Percentiles rank a stretch among this genome's conserved stretches.
These are phyloP conservation scores for Luvunga scandens DNA, from an alignment of 345 rosid species.

Conservation along the genomic window DNA sequence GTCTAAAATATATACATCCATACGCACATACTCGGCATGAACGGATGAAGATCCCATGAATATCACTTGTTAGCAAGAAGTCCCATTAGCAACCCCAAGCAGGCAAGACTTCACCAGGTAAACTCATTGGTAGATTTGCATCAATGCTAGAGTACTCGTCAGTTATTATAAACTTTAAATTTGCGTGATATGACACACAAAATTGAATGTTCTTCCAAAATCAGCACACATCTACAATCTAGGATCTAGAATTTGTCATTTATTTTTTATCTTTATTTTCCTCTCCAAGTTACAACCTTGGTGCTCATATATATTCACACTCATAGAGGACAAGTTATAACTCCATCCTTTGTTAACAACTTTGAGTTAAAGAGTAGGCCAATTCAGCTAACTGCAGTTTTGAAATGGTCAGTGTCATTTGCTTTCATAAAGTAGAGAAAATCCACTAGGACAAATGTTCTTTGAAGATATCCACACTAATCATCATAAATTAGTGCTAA, in stretches of 20 bases:
- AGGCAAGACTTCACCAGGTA: neutral
- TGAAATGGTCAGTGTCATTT: neutral
- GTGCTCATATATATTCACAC: neutral
- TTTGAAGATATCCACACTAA: neutral
- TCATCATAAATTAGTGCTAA: neutral
- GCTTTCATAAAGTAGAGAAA: neutral
- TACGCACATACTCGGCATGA: neutral
- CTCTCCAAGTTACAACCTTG: neutral
- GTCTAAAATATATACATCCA: neutral
- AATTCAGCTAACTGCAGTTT: neutral
- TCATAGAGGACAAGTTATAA: neutral
- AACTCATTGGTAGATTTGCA: neutral
- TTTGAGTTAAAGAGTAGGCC: neutral
- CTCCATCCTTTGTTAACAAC: neutral
- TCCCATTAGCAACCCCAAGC: neutral
- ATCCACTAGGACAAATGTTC: neutral
- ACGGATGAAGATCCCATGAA: neutral
- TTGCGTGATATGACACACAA: neutral
- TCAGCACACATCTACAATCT: neutral
- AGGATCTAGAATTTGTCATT: neutral
- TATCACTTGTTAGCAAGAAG: neutral
- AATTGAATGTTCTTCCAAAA: neutral
- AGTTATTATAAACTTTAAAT: neutral
- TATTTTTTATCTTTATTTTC: neutral
- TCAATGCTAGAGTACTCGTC: neutral